Evolutionary conservation across 1,139 yeast species (phyloP), one percentile per base, ranked within the genome.

Genomic region (Suhomyces anneliseae): DNA sequence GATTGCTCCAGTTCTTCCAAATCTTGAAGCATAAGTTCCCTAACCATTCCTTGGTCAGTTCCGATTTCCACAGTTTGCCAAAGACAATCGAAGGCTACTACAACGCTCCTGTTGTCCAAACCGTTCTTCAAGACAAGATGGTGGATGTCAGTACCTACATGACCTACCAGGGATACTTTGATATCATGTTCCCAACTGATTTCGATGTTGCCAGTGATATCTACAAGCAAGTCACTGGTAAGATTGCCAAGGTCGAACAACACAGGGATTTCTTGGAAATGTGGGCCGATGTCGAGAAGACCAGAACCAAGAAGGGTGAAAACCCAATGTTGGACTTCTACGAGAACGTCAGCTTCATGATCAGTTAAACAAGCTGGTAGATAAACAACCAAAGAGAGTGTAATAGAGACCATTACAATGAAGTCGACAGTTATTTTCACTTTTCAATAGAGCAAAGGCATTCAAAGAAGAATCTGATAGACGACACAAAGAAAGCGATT

Each of bases 311-410:
- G 55, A 78, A 81, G 35, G 96, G 96, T 0, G 96, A 88, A 56
- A 87, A 87, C 57, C 96, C 96, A n/a, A 82, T 89, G 92, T 64
- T 89, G 50, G 87, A 86, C 47, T 81, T 88, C 53, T 89, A 89
- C 62, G 74, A 78, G 41, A 89, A 89, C 61, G 96, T 90, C 5
- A 83, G 89, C 33, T 88, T 88, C 58, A 72, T 87, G 76, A 78
- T 78, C 46, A 78, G 81, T 51, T 40, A 14, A 14, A 14, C 15
- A 14, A 14, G 15, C 15, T 14, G 15, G 15, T 14, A 14, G 39
- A 51, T 9, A n/a, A 24, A 27, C 27, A 32, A 29, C 5, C 10
- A 29, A 38, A 19, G 6, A 19, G 24, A 19, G 24, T 19, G 24
- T 19, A 19, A 19, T 19, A 19, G 24, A 19, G 24, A 19, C 15